phyloP scores from a whole-genome alignment of 1,284 basidiomycete genomes.

The Microbotryomycetes sp. region DNA sequence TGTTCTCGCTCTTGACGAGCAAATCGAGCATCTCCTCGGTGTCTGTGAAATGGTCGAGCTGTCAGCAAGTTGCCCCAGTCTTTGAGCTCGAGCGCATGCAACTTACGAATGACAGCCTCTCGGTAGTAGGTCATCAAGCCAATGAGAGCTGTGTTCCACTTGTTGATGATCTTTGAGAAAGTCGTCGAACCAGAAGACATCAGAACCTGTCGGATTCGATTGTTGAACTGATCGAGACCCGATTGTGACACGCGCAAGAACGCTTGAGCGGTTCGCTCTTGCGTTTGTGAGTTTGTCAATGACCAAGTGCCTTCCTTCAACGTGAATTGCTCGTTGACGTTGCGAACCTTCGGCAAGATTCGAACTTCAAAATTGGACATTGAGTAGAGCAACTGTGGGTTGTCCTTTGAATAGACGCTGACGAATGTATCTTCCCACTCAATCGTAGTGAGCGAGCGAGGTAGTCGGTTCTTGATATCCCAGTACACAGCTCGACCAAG shows the following conservation, averaged over 20 bases:
- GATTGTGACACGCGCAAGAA: conserved; percentile 85
- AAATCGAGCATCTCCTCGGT: conserved; percentile 92
- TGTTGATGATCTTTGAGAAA: conserved; percentile 99
- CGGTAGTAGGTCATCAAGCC: conserved; percentile 67
- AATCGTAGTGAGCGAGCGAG: conserved; percentile 92
- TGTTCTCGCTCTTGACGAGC: conserved; percentile 94
- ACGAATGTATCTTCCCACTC: conserved; percentile 98
- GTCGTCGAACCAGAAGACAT: conserved; percentile 99
- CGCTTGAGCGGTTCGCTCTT: conserved; percentile 95
- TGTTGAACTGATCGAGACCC: conserved; percentile 93
- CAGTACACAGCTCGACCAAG: conserved; percentile 92
- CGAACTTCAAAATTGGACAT: conserved; percentile 98
- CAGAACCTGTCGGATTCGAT: conserved; percentile 82
- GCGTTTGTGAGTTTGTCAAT: conserved; percentile 88
- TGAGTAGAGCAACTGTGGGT: conserved; percentile 94
- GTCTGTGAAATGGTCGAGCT: conserved; percentile 73
- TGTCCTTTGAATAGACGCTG: conserved; percentile 87
- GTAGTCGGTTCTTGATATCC: conserved; percentile 98
- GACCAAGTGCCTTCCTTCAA: conserved; percentile 98
- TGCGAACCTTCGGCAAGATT: conserved; percentile 90
- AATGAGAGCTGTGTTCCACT: conserved; percentile 48
- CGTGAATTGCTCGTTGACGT: conserved; percentile 91
- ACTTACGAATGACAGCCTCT: conserved; percentile 55
- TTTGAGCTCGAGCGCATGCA: background rate
- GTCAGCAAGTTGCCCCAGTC: background rate